phyloP scores from a whole-genome alignment of 169 alveolate genomes.

The Perkinsus marinus region DNA sequence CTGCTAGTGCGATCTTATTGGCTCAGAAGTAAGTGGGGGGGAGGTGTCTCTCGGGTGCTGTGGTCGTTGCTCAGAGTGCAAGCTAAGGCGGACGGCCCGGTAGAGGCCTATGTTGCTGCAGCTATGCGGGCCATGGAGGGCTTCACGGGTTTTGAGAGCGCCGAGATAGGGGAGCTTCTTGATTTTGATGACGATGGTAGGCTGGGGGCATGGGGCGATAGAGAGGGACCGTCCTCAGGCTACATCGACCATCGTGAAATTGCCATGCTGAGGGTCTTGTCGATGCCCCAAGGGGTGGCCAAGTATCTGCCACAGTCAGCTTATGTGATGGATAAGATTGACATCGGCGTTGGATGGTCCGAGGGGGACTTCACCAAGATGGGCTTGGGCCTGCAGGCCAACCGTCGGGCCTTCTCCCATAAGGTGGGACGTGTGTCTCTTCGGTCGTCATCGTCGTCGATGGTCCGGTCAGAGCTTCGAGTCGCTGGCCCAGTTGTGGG shows the following conservation, averaged over 20 bases:
- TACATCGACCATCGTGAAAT: neutral
- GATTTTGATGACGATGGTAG: neutral
- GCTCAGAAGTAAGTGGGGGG: neutral
- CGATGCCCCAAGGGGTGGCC: neutral
- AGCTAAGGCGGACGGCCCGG: neutral
- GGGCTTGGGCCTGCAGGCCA: neutral
- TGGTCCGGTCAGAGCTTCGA: neutral
- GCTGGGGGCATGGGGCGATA: neutral
- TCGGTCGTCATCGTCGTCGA: no score
- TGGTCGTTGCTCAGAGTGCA: neutral
- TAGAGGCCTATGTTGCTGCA: neutral
- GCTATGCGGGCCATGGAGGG: neutral
- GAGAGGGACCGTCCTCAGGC: neutral
- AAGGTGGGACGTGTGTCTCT: neutral
- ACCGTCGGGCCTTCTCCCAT: neutral
- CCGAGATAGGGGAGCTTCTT: neutral
- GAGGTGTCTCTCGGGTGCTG: neutral
- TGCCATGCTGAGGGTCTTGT: neutral
- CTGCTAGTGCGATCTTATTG: neutral
- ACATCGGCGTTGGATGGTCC: neutral
- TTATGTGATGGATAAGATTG: neutral
- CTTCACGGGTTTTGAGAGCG: neutral
- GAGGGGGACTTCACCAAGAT: neutral
- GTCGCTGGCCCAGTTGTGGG: neutral
- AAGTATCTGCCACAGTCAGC: neutral